Evolutionary conservation across 768 basidiomycete genomes (phyloP).

Genomic region (Coprinellus micaceus): DNA sequence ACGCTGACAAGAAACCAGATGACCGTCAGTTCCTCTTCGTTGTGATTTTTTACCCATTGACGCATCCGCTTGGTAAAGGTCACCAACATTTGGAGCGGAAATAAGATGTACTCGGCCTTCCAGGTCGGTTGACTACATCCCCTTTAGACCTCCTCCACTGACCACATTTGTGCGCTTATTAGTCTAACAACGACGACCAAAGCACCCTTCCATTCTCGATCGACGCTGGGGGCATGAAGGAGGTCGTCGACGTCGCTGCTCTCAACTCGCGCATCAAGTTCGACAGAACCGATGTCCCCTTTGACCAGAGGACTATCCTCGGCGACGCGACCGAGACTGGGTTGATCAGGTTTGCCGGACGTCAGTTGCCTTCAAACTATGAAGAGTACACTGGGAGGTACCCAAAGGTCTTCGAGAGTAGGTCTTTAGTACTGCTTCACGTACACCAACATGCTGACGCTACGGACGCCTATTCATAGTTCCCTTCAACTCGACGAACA

Average conservation of each 20-base stretch:
- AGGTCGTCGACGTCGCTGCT: slow-evolving; percentile 60
- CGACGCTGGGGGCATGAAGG: slow-evolving; percentile 54
- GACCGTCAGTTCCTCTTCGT: slow-evolving; percentile 38
- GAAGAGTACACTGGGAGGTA: slow-evolving; percentile 47
- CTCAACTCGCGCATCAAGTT: slow-evolving; percentile 72
- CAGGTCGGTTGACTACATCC: slow-evolving; percentile 32
- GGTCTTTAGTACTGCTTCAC: neutral
- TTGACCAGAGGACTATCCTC: slow-evolving; percentile 57
- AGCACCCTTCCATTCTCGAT: slow-evolving; percentile 48
- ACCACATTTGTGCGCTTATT: slow-evolving; percentile 42
- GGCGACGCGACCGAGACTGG: slow-evolving; percentile 80
- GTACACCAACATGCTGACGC: no score
- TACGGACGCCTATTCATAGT: no score
- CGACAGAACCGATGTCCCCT: slow-evolving; percentile 58
- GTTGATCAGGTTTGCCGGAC: slow-evolving; percentile 62
- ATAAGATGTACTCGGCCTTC: slow-evolving; percentile 61
- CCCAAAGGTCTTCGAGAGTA: slow-evolving; percentile 61
- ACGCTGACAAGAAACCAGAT: slow-evolving; percentile 71
- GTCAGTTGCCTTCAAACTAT: slow-evolving; percentile 46
- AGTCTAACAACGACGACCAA: slow-evolving; percentile 68
- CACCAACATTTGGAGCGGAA: slow-evolving; percentile 64
- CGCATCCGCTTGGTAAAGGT: slow-evolving; percentile 30
- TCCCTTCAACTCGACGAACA: slow-evolving; percentile 71
- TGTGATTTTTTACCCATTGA: neutral
- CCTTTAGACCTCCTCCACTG: neutral